These are phyloP conservation scores for Cornus kousa DNA, from an alignment of 148 eudicot species.

Conservation along the genomic window DNA sequence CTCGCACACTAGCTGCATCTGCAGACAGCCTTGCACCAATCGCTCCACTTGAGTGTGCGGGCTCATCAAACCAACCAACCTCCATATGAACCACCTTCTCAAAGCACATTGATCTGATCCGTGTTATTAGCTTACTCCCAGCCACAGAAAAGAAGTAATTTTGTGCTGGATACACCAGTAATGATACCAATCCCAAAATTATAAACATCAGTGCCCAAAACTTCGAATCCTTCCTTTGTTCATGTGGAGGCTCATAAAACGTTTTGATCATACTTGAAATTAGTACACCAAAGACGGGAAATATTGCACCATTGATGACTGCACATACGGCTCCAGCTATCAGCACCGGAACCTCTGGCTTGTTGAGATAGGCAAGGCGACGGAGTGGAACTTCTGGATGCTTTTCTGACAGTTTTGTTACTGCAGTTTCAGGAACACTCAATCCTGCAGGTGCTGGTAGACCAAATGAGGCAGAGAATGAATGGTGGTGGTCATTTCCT, in stretches of 20 bases:
- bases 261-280: conserved; percentile 30
- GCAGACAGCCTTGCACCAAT: conserved; percentile 77
- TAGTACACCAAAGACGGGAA: conserved; percentile 41
- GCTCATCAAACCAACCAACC: conserved; percentile 76
- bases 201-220: conserved; percentile 48
- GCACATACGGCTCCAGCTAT: conserved; percentile 44
- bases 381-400: conserved; percentile 43
- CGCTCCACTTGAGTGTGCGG: conserved; percentile 71
- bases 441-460: conserved; percentile 22
- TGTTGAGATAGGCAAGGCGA: conserved; percentile 59
- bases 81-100: conserved; percentile 76
- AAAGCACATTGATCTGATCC: conserved; percentile 64
- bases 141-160: conserved; percentile 50
- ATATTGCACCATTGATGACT: conserved; percentile 30
- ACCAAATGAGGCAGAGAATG: conserved; percentile 35
- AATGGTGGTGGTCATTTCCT: conserved; percentile 33
- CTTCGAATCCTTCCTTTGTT: conserved; percentile 32
- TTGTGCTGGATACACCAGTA: conserved; percentile 26
- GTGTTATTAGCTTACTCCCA: conserved; percentile 47
- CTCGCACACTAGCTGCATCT: conserved; percentile 73
- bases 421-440: conserved; percentile 11
- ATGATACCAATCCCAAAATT: conserved; percentile 24
- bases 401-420: conserved; percentile 22
- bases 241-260: conserved; percentile 32
- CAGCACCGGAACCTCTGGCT: conserved; percentile 50